Conservation (phyloP, 106 monocot genomes). For the Narthecium ossifragum region DNA sequence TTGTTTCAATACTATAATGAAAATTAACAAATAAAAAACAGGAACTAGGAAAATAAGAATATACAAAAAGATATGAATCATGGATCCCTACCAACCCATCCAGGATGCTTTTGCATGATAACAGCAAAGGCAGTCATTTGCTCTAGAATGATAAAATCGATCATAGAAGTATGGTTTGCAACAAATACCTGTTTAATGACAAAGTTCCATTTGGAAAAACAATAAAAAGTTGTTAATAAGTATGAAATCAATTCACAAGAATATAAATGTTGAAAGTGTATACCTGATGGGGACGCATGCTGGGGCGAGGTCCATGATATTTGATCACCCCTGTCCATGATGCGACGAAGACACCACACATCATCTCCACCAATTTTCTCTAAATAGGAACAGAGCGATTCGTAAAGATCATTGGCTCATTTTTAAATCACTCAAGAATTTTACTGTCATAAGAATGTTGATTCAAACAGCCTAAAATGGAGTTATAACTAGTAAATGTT, state of each 20-base stretch:
- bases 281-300: constrained; percentile 92
- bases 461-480: no score
- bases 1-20: background rate
- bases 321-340: constrained; percentile 98
- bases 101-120: constrained; percentile 99
- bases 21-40: background rate
- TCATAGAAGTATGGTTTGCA: constrained; percentile 98
- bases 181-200: constrained; percentile 69
- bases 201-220: no score
- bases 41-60: background rate
- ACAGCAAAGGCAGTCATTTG: constrained; percentile 99
- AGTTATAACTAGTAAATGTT: no score
- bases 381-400: no score
- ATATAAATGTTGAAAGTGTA: no score
- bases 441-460: no score
- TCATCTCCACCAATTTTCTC: constrained; percentile 93
- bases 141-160: constrained; percentile 96
- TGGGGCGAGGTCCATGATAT: constrained; percentile 94
- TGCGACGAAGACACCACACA: constrained; percentile 92
- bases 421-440: no score
- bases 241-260: no score
- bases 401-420: no score
- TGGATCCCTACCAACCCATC: constrained; percentile 92
- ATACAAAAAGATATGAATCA: background rate
- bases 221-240: background rate